Evolutionary conservation across 2,329 filamentous ascomycete genomes (phyloP), one percentile per base, ranked within the genome.

Genomic region (Xylariaceae sp.): DNA sequence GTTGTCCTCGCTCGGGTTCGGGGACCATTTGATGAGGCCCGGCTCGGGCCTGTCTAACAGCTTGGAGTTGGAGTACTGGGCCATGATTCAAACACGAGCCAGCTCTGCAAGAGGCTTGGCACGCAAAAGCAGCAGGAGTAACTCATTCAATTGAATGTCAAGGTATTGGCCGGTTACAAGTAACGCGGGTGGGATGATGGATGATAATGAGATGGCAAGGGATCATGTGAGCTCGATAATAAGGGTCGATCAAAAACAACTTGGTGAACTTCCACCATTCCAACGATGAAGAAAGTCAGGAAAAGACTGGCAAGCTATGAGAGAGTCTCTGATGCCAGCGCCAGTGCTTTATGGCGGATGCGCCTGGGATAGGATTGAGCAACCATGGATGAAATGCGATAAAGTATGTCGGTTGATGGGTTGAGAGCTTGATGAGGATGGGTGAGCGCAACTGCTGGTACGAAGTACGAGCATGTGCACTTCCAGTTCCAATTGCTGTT

Each of bases 21-120:
- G 80, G 19, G 82, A 86, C 84, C 84, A 87, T 65, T 83, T 83
- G 64, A 86, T 79, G 53, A 87, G 76, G 22, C 84, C 84, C 10
- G 80, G 79, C 61, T 84, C 81, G 2, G 80, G 79, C 44, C 81
- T 77, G 61, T 84, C 80, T 79, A 83, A 40, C 37, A 60, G 80
- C 51, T 61, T 69, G 42, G 63, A 53, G 46, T 53, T 58, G 37
- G 57, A 49, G 45, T 63, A 63, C 46, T 67, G 62, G 13, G 63
- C 55, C 61, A 65, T 66, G 41, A 26, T 43, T 43, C 15, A 26
- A 21, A 43, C 21, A 43, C 7, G 15, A 43, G 29, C 41, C 10
- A 18, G 15, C 36, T n/a, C 36, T 18, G 15, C 15, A 18, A 37
- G 36, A 18, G 36, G n/a, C 36, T 18, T 37, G 5, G n/a, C n/a